Base-by-base conservation (phyloP, 495 filamentous ascomycete genomes). In the Talaromyces borbonicus region DNA sequence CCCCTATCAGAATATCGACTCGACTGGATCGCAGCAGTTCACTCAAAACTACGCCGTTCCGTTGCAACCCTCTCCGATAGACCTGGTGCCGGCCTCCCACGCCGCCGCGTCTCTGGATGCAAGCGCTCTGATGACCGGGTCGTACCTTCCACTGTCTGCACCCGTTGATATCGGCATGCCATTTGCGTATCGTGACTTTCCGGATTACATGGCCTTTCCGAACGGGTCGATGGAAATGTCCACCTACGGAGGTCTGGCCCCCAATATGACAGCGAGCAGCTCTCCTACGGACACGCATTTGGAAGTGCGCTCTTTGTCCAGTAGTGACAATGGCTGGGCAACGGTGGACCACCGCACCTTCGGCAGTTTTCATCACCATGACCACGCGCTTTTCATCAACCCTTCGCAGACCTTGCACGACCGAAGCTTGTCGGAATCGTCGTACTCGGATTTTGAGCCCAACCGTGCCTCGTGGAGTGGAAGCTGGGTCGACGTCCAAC, bases 291-390 rank as follows among this genome's bases (percentile, higher is more conserved):
- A 85, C 48, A 88, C 82, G 29, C 86, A 82, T 59, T 63, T 93
- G 6, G 88, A 94, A 63, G 84, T 90, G 30, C 67, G 87, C 20
- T 95, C 89, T 11, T 66, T 92, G 25, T 86, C 85, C 8, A 77
- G 78, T 50, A 90, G 85, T 60, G 88, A 93, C 51, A 84, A 86
- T 58, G 86, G 85, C 30, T 95, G 88, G 89, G 76, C 72, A 36
- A 72, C 76, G 18, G 77, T 92, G 14, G 84, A 90, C 49, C 70
- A 75, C 47, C 70, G 70, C 55, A 57, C 72, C 61, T 57, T 80
- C 58, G 51, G 78, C 60, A 60, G 71, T 52, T 66, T 74, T 47
- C 65, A 69, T 5, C 75, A 65, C 57, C 67, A 73, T 11, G 67
- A 77, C 37, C 62, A 65, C 37, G 63, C 67, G 24, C 76, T 84